These are phyloP conservation scores for Hemileccinum rubropunctum DNA, from an alignment of 768 basidiomycete species.

Conservation along the genomic window DNA sequence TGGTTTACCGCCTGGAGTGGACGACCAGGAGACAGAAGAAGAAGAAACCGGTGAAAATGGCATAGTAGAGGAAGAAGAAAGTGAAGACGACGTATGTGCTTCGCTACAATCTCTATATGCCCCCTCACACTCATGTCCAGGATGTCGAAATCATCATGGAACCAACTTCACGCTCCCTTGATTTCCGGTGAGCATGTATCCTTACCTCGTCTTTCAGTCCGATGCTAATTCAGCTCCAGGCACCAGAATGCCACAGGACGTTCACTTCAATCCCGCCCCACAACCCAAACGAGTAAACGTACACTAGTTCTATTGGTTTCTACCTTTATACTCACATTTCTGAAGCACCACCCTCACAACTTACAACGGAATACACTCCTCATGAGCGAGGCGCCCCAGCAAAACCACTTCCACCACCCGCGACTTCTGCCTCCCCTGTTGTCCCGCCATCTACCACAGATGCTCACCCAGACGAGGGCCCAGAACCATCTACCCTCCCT, in stretches of 20 bases:
- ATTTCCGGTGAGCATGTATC: constrained; percentile 56
- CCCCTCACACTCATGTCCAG: constrained; percentile 34
- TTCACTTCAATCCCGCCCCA: constrained; percentile 27
- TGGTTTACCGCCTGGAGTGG: constrained; percentile 19
- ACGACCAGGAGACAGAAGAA: constrained; percentile 32
- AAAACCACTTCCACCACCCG: constrained; percentile 22
- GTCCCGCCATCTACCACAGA: constrained; percentile 20
- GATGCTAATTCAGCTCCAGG: constrained; percentile 20
- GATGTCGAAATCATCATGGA: constrained; percentile 94
- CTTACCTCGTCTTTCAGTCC: neutral
- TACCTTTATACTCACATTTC: constrained; percentile 6
- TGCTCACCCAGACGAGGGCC: constrained; percentile 42
- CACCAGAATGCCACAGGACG: constrained; percentile 35
- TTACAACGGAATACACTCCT: constrained; percentile 83
- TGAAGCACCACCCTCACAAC: constrained; percentile 45
- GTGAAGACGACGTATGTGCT: constrained; percentile 46
- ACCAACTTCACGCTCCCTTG: constrained; percentile 63
- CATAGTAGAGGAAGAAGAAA: constrained; percentile 41
- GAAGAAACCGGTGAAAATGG: constrained; percentile 33
- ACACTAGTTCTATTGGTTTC: constrained; percentile 6
- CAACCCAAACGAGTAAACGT: constrained; percentile 34
- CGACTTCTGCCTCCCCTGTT: constrained; percentile 20
- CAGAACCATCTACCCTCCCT: constrained; percentile 65
- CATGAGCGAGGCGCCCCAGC: constrained; percentile 56
- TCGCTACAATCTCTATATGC: neutral